Evolutionary conservation across 2,329 filamentous ascomycete species (phyloP), one percentile per base, ranked within the genome.

Genomic region (Phaeosphaeria sp.): DNA sequence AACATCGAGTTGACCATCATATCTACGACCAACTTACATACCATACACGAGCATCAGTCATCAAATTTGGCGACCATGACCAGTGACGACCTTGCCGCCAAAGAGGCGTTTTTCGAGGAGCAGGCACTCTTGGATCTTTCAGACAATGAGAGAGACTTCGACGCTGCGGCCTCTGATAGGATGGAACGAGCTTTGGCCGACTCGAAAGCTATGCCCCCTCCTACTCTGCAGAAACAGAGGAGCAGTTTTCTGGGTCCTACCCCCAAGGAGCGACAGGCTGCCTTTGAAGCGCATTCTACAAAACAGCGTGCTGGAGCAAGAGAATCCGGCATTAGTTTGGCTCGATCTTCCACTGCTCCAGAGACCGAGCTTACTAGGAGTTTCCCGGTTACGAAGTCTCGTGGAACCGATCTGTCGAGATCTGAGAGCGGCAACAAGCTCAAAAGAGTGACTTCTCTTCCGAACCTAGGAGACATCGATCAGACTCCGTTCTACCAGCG

Each of bases 161-260:
- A 59, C 4, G 63, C 68, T 39, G 54, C 59, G 30, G 57, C 56
- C 8, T 58, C 53, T 13, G 24, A 58, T 5, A 56, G 47, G 9
- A 59, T 69, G 39, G 65, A 69, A 47, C 59, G 62, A 44, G 66
- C 66, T 0, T 52, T 77, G 21, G 62, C 60, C 18, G 66, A 71
- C 20, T 60, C 64, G 5, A 67, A 60, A 53, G 36, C 58, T 20
- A 69, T 69, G 57, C 60, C 58, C 18, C 59, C 60, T 33, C 65
- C 64, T n/a, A 60, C 44, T 18, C 53, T 63, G 15, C 18, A 48
- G 11, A 63, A 57, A 21, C 60, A 62, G 30, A 57, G 51, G 15
- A 69, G 68, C 55, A 75, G 68, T 53, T 74, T 77, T 22, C 56
- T 72, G 11, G 73, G 73, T 2, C 65, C 68, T 39, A 74, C 71